These are phyloP conservation scores for Apiotrichum brassicae DNA, from an alignment of 1,284 basidiomycete species.

Conservation along the genomic window DNA sequence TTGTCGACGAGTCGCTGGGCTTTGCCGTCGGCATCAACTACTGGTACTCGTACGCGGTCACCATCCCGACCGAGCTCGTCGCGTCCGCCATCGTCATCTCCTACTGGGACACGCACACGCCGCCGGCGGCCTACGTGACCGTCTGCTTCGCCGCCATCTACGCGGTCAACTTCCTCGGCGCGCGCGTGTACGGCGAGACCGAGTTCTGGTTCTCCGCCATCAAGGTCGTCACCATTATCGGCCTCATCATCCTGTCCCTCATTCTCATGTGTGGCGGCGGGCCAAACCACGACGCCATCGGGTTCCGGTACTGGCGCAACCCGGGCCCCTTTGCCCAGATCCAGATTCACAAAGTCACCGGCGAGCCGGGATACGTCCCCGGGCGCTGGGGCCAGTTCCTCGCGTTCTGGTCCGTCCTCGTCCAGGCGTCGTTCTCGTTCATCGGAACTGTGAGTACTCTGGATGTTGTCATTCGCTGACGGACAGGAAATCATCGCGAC, in stretches of 20 bases:
- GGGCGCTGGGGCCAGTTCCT: constrained; percentile 56
- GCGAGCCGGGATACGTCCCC: constrained; percentile 16
- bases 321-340: constrained; percentile 49
- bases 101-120: constrained; percentile 32
- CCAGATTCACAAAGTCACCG: constrained; percentile 7
- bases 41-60: not conserved
- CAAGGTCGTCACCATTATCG: constrained; percentile 32
- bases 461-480: too few species aligned
- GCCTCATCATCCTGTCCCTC: constrained; percentile 56
- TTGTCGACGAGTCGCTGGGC: constrained; percentile 51
- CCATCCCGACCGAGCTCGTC: constrained; percentile 20
- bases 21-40: constrained; percentile 31
- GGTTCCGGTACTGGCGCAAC: constrained; percentile 58
- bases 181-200: constrained; percentile 31
- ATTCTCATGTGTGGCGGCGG: constrained; percentile 66
- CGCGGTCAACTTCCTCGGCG: constrained; percentile 46
- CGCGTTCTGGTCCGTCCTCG: constrained; percentile 60
- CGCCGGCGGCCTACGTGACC: constrained; percentile 48
- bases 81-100: constrained; percentile 25
- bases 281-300: constrained; percentile 49
- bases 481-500: not conserved
- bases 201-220: constrained; percentile 38
- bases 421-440: constrained; percentile 77
- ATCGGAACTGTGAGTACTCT: constrained; percentile 54
- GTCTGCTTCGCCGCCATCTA: constrained; percentile 44